These are phyloP conservation scores for Neurospora terricola DNA, from an alignment of 495 filamentous ascomycete species.

Conservation along the genomic window DNA sequence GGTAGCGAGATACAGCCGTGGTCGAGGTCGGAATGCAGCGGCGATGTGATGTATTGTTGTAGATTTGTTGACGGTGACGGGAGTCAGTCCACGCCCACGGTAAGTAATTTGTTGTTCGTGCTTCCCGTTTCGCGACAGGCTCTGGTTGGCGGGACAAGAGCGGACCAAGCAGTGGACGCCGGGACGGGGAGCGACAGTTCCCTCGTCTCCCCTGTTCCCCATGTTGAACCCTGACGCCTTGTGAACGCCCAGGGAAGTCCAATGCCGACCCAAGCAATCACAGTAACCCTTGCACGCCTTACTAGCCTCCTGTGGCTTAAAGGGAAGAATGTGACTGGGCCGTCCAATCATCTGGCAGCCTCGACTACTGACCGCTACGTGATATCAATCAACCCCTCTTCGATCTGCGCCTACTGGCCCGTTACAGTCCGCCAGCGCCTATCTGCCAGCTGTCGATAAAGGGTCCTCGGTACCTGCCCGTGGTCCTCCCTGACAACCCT, in stretches of 20 bases:
- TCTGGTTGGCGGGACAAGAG: constrained; percentile 17
- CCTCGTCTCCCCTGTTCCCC: not conserved
- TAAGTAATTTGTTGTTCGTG: constrained; percentile 9
- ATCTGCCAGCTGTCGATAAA: not conserved
- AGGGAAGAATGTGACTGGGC: not conserved
- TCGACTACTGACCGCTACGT: not conserved
- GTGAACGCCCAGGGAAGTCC: not conserved
- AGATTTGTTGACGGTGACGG: constrained; percentile 2
- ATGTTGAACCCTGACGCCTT: not conserved
- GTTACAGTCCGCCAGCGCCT: not conserved
- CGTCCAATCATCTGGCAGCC: not conserved
- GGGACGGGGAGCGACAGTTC: constrained; percentile 1
- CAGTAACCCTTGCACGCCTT: not conserved
- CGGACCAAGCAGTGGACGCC: not conserved
- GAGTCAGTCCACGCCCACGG: constrained; percentile 9
- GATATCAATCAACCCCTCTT: not conserved
- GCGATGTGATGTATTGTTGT: not conserved
- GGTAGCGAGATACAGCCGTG: not conserved
- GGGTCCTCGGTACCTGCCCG: not conserved
- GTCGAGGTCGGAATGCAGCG: not conserved
- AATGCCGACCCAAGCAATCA: not conserved
- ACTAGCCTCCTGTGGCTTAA: not conserved
- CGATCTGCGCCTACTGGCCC: not conserved
- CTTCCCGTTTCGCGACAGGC: constrained; percentile 7
- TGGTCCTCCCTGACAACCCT: not conserved